These are phyloP conservation scores for Fomitopsis pinicola DNA, from an alignment of 1,284 basidiomycete genomes.

Conservation along the genomic window DNA sequence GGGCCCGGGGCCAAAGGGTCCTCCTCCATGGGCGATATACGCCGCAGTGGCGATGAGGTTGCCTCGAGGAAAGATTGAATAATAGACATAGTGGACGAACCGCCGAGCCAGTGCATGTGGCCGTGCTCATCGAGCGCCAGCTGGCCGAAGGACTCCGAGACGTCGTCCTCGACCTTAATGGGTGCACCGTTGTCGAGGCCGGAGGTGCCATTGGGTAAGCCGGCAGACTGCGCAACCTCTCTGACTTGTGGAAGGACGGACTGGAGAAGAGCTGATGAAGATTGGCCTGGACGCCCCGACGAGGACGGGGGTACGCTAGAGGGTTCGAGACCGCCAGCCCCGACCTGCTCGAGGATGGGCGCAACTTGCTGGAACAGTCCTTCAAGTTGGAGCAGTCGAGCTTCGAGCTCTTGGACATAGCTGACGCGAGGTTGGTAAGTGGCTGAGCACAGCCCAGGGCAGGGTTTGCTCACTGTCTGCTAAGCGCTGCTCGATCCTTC, in stretches of 20 bases:
- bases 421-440: constrained; percentile 33
- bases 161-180: constrained; percentile 64
- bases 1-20: constrained; percentile 72
- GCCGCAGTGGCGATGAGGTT: constrained; percentile 69
- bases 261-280: constrained; percentile 20
- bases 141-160: constrained; percentile 80
- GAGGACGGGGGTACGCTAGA: constrained; percentile 26
- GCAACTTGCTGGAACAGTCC: constrained; percentile 72
- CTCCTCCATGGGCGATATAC: constrained; percentile 77
- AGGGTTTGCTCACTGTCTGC: constrained; percentile 64
- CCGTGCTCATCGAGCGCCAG: constrained; percentile 86
- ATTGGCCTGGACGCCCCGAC: constrained; percentile 9
- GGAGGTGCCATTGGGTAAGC: constrained; percentile 26
- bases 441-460: constrained; percentile 10
- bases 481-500: constrained; percentile 80
- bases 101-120: constrained; percentile 89
- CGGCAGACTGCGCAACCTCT: constrained; percentile 23
- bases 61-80: constrained; percentile 82
- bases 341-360: constrained; percentile 69
- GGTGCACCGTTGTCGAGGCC: constrained; percentile 32
- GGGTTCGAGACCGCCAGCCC: constrained; percentile 36
- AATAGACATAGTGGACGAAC: constrained; percentile 86
- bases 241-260: constrained; percentile 24
- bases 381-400: constrained; percentile 80
- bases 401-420: constrained; percentile 85